A percentile compares a stretch with the other conserved stretches of the same genome.
Evolutionary conservation across 2,329 filamentous ascomycete genomes (phyloP).

Genomic region (Epichloe sp.): DNA sequence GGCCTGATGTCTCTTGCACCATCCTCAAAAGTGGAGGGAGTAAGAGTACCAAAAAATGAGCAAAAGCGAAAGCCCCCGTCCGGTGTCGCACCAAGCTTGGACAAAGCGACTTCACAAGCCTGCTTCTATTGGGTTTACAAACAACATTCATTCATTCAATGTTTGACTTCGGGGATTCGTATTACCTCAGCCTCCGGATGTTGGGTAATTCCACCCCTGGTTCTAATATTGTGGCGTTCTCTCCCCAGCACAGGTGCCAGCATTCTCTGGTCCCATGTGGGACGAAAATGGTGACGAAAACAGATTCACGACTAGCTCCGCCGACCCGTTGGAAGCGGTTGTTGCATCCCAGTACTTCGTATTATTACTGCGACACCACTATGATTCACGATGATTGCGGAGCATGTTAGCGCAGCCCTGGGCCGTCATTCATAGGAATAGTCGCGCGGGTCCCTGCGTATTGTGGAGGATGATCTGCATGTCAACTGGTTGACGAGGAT

Average conservation of each 20-base stretch:
- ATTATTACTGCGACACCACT: not conserved
- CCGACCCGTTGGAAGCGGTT: not conserved
- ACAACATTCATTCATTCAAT: not conserved
- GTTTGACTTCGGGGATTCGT: not conserved
- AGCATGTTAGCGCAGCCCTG: not conserved
- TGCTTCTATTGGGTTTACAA: not conserved
- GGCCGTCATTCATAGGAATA: not conserved
- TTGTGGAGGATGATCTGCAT: slow-evolving; percentile 6
- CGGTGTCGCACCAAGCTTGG: not conserved
- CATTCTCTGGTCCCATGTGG: not conserved
- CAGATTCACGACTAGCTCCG: not conserved
- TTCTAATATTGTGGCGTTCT: not conserved
- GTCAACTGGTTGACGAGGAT: slow-evolving; percentile 4
- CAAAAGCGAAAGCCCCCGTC: not conserved
- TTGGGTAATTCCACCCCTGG: not conserved
- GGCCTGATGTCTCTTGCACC: no score
- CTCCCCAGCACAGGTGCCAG: not conserved
- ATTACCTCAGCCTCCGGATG: slow-evolving; percentile 1
- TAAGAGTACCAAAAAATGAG: not conserved
- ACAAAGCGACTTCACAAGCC: not conserved
- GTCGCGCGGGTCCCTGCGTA: not conserved
- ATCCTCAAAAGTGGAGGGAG: no score
- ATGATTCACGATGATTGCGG: not conserved
- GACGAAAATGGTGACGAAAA: not conserved
- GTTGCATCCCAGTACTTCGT: not conserved